Base-by-base conservation (phyloP, 768 basidiomycete genomes). In the Mycena crocata region DNA sequence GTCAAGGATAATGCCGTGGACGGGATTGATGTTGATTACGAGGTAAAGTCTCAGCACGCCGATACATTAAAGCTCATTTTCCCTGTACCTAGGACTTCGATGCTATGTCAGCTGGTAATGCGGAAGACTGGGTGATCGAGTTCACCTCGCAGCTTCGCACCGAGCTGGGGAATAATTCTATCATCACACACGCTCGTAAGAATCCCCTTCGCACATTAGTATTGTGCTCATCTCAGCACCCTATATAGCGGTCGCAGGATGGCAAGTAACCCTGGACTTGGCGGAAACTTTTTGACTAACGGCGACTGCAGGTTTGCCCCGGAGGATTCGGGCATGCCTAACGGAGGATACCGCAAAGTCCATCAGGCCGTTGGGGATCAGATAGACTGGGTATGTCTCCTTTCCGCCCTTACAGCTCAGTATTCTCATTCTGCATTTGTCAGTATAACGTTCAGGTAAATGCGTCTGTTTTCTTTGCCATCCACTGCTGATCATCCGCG, bases 401-500 rank as follows among this genome's bases (percentile, higher is more conserved):
- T 8, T 46, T n/a, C 42, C 14, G 15, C 17, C 24, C 19, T 46
- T 15, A 19, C 7, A 7, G n/a, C 24, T 24, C 15, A 37, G 8
- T 37, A 37, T 37, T 42, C 54, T 26, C 34, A 28, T 24, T 40
- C 54, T 23, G 32, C 21, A 5, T 23, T 4, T 30, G 19, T 6
- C 32, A 58, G 57, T 58, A 58, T 32, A 58, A 58, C 15, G 35
- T 58, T 28, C 57, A 58, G 45, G 57, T 58, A 56, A 45, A 45
- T 24, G 10, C 39, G 26, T 55, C 54, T 1, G 10, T 12, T n/a
- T 32, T 12, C 8, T 32, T 31, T 9, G 8, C 31, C 12, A 23
- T 44, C 32, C 30, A 6, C 14, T 6, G 23, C 31, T 57, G 31
- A 45, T 31, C 14, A n/a, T 3, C 24, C 34, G 3, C 37, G 23